A percentile compares a stretch with the other conserved stretches of the same genome.
These are phyloP conservation scores for Xylaria castorea DNA, from an alignment of 495 filamentous ascomycete genomes.

Conservation along the genomic window DNA sequence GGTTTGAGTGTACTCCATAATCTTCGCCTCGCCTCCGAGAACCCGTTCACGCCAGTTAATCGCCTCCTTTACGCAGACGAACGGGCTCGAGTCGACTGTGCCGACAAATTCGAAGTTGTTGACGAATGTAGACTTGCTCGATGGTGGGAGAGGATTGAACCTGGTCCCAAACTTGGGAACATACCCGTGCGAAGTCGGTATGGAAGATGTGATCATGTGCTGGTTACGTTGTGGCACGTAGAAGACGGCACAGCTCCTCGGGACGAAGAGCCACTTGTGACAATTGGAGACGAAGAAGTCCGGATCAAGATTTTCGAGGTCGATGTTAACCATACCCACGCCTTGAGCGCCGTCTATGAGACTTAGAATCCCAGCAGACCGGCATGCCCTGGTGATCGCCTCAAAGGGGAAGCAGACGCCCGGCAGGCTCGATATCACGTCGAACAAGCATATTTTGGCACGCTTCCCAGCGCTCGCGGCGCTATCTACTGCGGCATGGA, in stretches of 20 bases:
- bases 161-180: constrained; percentile 39
- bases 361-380: constrained; percentile 60
- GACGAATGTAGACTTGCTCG: constrained; percentile 63
- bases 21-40: constrained; percentile 76
- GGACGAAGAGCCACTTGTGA: constrained; percentile 88
- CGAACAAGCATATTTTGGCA: constrained; percentile 69
- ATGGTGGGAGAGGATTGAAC: constrained; percentile 58
- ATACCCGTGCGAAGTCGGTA: constrained; percentile 72
- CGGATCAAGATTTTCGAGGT: constrained; percentile 64
- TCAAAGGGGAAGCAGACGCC: constrained; percentile 80
- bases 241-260: constrained; percentile 74
- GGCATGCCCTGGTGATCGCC: constrained; percentile 62
- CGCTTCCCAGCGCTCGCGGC: constrained; percentile 52
- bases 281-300: constrained; percentile 82
- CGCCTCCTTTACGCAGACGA: constrained; percentile 72
- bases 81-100: constrained; percentile 74
- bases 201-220: constrained; percentile 66
- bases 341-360: constrained; percentile 77
- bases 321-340: constrained; percentile 71
- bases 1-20: constrained; percentile 62
- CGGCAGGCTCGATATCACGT: constrained; percentile 74
- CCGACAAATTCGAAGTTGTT: constrained; percentile 79
- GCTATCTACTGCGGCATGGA: constrained; percentile 53
- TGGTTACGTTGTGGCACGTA: constrained; percentile 78
- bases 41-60: constrained; percentile 70